Evolutionary conservation across 345 rosid species (phyloP).

Genomic region (Citrus hindsii): DNA sequence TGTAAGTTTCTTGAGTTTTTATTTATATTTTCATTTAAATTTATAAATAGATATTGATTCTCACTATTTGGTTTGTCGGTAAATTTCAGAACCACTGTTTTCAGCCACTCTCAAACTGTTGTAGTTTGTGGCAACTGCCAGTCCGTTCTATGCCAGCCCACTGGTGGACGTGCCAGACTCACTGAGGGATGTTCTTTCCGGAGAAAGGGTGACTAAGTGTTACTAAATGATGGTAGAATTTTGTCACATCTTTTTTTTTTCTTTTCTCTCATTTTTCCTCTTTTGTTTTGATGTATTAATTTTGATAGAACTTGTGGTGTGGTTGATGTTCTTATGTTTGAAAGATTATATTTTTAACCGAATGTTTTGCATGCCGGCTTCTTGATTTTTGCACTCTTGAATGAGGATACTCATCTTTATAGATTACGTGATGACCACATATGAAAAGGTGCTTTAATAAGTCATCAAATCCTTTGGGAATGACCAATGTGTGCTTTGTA

Average conservation of each 20-base stretch:
- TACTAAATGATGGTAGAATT: background rate
- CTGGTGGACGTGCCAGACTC: slow-evolving; percentile 65
- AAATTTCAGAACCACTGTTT: slow-evolving; percentile 56
- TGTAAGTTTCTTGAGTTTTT: slow-evolving; percentile 30
- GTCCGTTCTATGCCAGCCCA: slow-evolving; percentile 69
- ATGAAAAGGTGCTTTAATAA: no score
- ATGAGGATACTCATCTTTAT: no score
- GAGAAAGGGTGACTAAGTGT: slow-evolving; percentile 44
- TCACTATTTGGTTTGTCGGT: background rate
- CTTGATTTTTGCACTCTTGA: no score
- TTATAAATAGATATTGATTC: background rate
- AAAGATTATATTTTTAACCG: background rate
- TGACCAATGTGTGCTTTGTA: no score
- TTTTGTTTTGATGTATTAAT: background rate
- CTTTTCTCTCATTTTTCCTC: background rate
- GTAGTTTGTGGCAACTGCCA: slow-evolving; percentile 77
- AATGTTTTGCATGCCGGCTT: background rate
- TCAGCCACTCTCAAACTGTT: slow-evolving; percentile 77
- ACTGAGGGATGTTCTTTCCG: slow-evolving; percentile 74
- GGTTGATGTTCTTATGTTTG: background rate
- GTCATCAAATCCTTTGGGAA: no score
- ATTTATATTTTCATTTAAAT: background rate
- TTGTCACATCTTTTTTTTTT: background rate
- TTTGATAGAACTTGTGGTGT: background rate
- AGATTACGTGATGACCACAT: no score